Percentiles rank a stretch among this genome's conserved stretches.
phyloP scores from a whole-genome alignment of 371 early-diverging fungal species.

The Saksenaea vasiformis region DNA sequence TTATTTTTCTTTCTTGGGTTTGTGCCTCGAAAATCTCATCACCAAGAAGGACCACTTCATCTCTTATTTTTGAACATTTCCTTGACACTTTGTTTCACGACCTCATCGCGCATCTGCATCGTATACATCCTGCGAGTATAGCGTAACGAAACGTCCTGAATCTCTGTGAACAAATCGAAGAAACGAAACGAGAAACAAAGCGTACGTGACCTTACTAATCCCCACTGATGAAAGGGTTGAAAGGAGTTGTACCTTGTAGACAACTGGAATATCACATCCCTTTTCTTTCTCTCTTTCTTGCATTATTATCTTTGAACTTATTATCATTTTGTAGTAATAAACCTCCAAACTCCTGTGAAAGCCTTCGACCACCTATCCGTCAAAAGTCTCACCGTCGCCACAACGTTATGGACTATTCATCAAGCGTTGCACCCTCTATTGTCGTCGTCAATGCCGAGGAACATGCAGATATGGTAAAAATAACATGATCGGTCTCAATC shows the following conservation, averaged over 20 bases:
- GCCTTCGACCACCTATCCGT: slow-evolving; percentile 10
- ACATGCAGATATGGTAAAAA: slow-evolving; percentile 23
- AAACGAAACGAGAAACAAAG: neutral
- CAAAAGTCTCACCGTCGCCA: neutral
- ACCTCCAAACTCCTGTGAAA: slow-evolving; percentile 5
- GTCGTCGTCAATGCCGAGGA: slow-evolving; percentile 26
- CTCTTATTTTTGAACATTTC: neutral
- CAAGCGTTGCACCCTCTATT: slow-evolving; percentile 19
- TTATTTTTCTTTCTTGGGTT: neutral
- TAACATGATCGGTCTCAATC: neutral
- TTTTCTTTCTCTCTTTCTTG: slow-evolving; percentile 12
- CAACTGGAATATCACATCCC: neutral
- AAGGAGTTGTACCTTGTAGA: slow-evolving; percentile 35
- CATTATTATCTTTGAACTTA: neutral
- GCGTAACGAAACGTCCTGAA: neutral
- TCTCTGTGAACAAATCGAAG: neutral
- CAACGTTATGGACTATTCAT: slow-evolving; percentile 9
- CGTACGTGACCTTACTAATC: neutral
- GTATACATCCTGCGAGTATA: neutral
- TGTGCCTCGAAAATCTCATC: neutral
- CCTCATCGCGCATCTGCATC: neutral
- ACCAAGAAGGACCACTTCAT: neutral
- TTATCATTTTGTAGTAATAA: slow-evolving; percentile 32
- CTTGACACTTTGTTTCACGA: neutral
- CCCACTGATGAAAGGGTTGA: slow-evolving; percentile 45